Evolutionary conservation across 1,284 basidiomycete species (phyloP), one percentile per base, ranked within the genome.

Genomic region (Amylostereum chailletii): DNA sequence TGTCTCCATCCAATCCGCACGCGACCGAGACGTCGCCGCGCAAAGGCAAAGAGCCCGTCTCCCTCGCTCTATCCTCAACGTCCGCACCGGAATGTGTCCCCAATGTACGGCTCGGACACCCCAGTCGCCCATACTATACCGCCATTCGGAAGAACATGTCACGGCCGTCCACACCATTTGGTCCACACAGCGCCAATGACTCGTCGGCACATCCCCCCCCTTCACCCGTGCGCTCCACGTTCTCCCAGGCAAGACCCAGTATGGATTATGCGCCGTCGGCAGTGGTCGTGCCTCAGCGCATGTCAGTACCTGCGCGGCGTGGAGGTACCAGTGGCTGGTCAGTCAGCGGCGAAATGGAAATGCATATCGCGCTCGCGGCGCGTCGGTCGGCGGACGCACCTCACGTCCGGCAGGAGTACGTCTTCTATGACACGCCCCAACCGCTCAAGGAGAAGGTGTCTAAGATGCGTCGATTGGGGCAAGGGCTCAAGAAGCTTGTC

Each of bases 101-200:
- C 60, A 26, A 61, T 34, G 63, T 72, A 26, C 73, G 71, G 9
- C 64, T 80, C 33, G 78, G 78, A 2, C 72, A 74, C 51, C 75
- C 78, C 6, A 71, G 59, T 49, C 69, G 79, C n/a, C 79, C 79
- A 6, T 76, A 80, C 51, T 82, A 82, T 60, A 74, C 75, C 30
- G 81, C 75, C 45, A 83, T 83, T 48, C 75, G 81, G 47, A 75
- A 74, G 58, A 71, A 77, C 56, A 77, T 76, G 71, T 67, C 72
- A 39, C 68, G 67, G 26, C 70, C 72, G 19, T 62, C 58, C 5
- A 66, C 64, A 19, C 65, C 67, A 27, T 39, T 1, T 58, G 56
- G 19, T 46, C 56, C 62, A 26, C 59, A 60, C 46, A 43, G 60
- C 39, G 53, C 53, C 58, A 52, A 51, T 59, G 19, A 19, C 53